A percentile compares a stretch with the other conserved stretches of the same genome.
phyloP scores from a whole-genome alignment of 495 filamentous ascomycete genomes.

The Aspergillus coremiiformis region DNA sequence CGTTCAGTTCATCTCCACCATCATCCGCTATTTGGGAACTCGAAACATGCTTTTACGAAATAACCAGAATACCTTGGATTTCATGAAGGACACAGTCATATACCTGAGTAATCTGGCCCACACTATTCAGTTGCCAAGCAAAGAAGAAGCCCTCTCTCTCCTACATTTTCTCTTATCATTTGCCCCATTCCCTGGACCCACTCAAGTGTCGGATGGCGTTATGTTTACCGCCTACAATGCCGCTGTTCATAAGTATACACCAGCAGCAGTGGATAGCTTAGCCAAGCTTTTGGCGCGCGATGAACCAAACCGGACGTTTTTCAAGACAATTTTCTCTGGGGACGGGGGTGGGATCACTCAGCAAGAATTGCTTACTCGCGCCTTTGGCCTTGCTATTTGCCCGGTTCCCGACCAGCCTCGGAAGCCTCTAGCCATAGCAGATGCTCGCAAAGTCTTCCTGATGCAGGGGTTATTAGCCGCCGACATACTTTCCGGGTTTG shows the following conservation, averaged over 20 bases:
- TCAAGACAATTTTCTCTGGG: conserved; percentile 68
- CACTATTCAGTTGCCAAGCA: conserved; percentile 70
- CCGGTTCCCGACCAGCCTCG: conserved; percentile 62
- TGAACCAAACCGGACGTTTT: conserved; percentile 82
- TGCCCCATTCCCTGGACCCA: conserved; percentile 61
- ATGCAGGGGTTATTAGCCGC: conserved; percentile 89
- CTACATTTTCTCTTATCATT: conserved; percentile 88
- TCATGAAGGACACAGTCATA: conserved; percentile 92
- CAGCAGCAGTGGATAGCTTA: conserved; percentile 78
- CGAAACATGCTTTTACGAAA: conserved; percentile 78
- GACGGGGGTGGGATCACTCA: conserved; percentile 55
- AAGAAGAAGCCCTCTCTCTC: conserved; percentile 80
- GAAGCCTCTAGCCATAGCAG: conserved; percentile 55
- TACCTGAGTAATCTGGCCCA: conserved; percentile 83
- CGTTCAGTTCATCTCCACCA: conserved; percentile 68
- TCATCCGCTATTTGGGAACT: conserved; percentile 83
- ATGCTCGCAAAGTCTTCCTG: conserved; percentile 75
- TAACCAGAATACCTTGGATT: conserved; percentile 75
- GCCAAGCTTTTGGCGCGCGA: conserved; percentile 90
- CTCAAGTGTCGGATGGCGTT: conserved; percentile 44
- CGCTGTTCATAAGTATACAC: conserved; percentile 75
- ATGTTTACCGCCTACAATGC: conserved; percentile 79
- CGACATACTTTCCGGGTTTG: conserved; percentile 73
- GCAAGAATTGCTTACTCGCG: conserved; percentile 76
- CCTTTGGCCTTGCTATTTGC: conserved; percentile 83